Evolutionary conservation across 768 basidiomycete species (phyloP), one percentile per base, ranked within the genome.

Genomic region (Lactarius evosmus): DNA sequence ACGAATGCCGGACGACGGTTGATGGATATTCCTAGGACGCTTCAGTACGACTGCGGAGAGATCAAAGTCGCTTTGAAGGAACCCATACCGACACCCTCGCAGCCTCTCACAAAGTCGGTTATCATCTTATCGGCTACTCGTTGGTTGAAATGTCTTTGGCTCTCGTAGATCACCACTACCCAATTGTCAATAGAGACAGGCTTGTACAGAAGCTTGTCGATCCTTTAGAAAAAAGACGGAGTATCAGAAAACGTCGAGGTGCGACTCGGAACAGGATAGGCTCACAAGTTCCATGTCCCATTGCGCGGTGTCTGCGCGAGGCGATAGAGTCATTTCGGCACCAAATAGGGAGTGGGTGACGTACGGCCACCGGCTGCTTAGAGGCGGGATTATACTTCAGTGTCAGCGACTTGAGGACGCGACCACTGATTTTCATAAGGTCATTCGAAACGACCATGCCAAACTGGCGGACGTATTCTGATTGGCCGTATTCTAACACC

Each of bases 221-320:
- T 78, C 86, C 87, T 89, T 29, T 49, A 33, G 53, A 19, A 34
- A 1, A 44, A 46, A 11, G 12, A 46, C 4, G 5, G 34, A 8
- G n/a, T 12, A 16, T 60, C 19, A 36, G 16, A 22, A 14, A 16
- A 22, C 14, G 22, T 16, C 22, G 49, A 29, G 17, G 27, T n/a
- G 11, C 1, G 2, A 40, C 16, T 29, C 5, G 2, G 14, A 16
- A 27, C 29, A 27, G 44, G 16, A 54, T n/a, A 14, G 14, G 75
- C 76, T 53, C 57, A 85, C 91, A 92, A 88, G 60, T 92, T 93
- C 91, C 91, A 93, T 0, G 82, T 73, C 4, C 91, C 90, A 55
- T 89, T 82, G 6, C 72, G 74, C 0, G 88, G 87, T 32, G 72
- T 72, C 87, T 89, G 66, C 30, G 54, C 1, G 51, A 56, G 25